Percentiles rank a stretch among this genome's conserved stretches.
Evolutionary conservation across 1,284 basidiomycete species (phyloP).

Genomic region (Stygiomarasmius scandens): DNA sequence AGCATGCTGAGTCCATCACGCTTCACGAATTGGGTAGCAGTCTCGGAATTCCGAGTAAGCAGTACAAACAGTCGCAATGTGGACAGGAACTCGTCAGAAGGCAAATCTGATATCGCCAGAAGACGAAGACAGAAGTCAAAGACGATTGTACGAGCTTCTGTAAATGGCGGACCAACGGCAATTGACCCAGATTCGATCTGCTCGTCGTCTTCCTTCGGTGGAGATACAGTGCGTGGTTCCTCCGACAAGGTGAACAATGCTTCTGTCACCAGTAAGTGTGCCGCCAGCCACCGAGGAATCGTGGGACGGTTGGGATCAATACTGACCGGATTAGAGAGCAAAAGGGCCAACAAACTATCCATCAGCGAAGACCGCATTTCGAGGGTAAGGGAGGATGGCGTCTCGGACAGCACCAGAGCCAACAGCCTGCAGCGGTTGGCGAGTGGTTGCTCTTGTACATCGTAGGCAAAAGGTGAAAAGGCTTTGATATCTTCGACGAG

Average conservation of each 20-base stretch:
- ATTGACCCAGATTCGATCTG: slow-evolving; percentile 52
- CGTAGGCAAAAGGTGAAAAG: slow-evolving; percentile 67
- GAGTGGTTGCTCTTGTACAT: slow-evolving; percentile 72
- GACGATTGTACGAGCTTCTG: slow-evolving; percentile 63
- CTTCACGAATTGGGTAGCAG: slow-evolving; percentile 65
- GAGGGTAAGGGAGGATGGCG: slow-evolving; percentile 57
- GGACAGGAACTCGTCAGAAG: slow-evolving; percentile 80
- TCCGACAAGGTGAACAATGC: slow-evolving; percentile 78
- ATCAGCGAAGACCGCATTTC: slow-evolving; percentile 59
- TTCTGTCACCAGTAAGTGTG: slow-evolving; percentile 81
- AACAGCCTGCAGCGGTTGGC: slow-evolving; percentile 83
- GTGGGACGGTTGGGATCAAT: slow-evolving; percentile 52
- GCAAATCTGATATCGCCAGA: slow-evolving; percentile 61
- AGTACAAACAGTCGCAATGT: slow-evolving; percentile 80
- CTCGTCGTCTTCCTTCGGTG: slow-evolving; percentile 69
- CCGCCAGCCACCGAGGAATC: slow-evolving; percentile 83
- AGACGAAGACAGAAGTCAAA: slow-evolving; percentile 78
- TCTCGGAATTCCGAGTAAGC: slow-evolving; percentile 71
- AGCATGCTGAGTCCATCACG: slow-evolving; percentile 66
- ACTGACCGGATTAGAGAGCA: slow-evolving; percentile 58
- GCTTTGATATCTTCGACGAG: slow-evolving; percentile 74
- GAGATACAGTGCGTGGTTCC: slow-evolving; percentile 61
- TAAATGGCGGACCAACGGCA: slow-evolving; percentile 61
- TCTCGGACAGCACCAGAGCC: slow-evolving; percentile 81
- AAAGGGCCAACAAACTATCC: slow-evolving; percentile 64